Percentiles rank a stretch among this genome's conserved stretches.
Conservation (phyloP, 768 basidiomycete species). For the Trametes villosa region DNA sequence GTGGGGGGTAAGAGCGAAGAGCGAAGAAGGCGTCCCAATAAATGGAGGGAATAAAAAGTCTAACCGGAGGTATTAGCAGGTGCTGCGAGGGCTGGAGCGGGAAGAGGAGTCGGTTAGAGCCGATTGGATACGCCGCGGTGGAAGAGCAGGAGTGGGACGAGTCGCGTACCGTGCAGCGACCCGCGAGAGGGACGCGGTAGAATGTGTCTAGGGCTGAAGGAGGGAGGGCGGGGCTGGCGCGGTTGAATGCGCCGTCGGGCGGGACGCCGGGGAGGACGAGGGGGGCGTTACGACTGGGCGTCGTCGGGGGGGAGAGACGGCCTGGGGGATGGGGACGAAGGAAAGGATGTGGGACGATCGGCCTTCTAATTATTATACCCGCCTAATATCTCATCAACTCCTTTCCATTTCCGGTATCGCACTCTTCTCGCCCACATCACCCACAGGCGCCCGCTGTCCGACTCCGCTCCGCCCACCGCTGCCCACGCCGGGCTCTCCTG, state of each 20-base stretch:
- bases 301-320: background rate
- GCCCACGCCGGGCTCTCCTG: background rate
- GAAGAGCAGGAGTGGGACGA: background rate
- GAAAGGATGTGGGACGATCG: conserved; percentile 23
- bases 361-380: conserved; percentile 18
- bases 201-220: conserved; percentile 9
- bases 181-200: conserved; percentile 3
- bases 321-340: conserved; percentile 9
- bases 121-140: background rate
- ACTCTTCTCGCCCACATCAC: conserved; percentile 5
- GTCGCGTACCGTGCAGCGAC: conserved; percentile 4
- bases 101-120: background rate
- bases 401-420: conserved; percentile 11
- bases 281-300: conserved; percentile 5
- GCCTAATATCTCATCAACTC: conserved; percentile 14
- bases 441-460: conserved; percentile 5
- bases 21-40: conserved; percentile 8
- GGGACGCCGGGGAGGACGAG: conserved; percentile 19
- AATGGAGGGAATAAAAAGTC: conserved; percentile 24
- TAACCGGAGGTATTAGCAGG: conserved; percentile 15
- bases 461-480: background rate
- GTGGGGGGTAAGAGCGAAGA: background rate
- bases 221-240: too few relatives aligned
- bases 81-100: conserved; percentile 4
- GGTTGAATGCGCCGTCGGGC: conserved; percentile 23